Evolutionary conservation across 192 early-diverging fungal species (phyloP).

Genomic region (Backusella luteola): DNA sequence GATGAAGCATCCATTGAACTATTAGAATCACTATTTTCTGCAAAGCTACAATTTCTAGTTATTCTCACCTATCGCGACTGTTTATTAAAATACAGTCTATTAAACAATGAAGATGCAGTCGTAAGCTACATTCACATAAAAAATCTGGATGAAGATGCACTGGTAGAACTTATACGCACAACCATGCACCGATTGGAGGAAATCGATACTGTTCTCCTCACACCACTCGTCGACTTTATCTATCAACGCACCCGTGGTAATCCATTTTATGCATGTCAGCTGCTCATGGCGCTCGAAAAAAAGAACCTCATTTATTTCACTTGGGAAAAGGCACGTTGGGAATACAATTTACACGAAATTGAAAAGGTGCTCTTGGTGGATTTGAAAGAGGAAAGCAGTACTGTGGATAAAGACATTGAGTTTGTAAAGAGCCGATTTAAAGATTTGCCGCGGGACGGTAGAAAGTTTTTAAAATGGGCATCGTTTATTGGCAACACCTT

Average conservation of each 20-base stretch:
- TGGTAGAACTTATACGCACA: conserved; percentile 25
- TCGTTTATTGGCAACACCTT: conserved; percentile 36
- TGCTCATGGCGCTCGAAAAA: conserved; percentile 26
- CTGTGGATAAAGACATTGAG: conserved; percentile 20
- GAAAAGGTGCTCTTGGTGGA: conserved; percentile 17
- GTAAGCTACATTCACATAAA: conserved; percentile 24
- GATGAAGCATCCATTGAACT: conserved; percentile 37
- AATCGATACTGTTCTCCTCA: conserved; percentile 14
- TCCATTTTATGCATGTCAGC: conserved; percentile 33
- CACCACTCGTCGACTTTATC: conserved; percentile 32
- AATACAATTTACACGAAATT: conserved; percentile 31
- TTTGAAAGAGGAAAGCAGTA: background rate
- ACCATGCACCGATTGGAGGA: conserved; percentile 29
- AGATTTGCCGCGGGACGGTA: conserved; percentile 30
- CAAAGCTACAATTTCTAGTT: conserved; percentile 21
- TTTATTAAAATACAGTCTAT: conserved; percentile 2
- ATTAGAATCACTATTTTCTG: conserved; percentile 22
- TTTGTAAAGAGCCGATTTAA: conserved; percentile 25
- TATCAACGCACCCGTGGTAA: conserved; percentile 21
- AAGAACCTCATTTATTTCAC: conserved; percentile 31
- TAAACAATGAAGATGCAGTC: conserved; percentile 20
- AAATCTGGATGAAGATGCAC: conserved; percentile 25
- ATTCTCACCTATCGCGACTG: conserved; percentile 25
- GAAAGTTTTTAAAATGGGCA: conserved; percentile 34
- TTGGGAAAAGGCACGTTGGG: conserved; percentile 32